Evolutionary conservation across 2,329 filamentous ascomycete genomes (phyloP).

Genomic region (Spiromastix sp.): DNA sequence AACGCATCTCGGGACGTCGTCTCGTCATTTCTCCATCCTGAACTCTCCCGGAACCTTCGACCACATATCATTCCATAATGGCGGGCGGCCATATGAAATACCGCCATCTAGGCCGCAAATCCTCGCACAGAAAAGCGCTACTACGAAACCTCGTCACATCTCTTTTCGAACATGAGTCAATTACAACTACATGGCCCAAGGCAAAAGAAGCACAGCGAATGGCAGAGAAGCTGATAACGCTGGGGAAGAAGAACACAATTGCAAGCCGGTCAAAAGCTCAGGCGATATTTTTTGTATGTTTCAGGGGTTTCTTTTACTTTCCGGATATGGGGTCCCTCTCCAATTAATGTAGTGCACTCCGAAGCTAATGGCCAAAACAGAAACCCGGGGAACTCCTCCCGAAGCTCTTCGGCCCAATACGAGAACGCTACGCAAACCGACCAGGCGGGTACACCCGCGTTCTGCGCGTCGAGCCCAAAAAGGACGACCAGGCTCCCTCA

Average conservation of each 20-base stretch:
- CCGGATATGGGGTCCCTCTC: too few species aligned
- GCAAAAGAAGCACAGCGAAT: constrained; percentile 92
- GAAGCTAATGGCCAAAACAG: too few species aligned
- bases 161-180: constrained; percentile 84
- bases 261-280: constrained; percentile 65
- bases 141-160: constrained; percentile 94
- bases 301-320: neutral
- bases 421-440: constrained; percentile 64
- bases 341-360: too few species aligned
- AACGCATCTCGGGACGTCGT: too few species aligned
- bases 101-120: constrained; percentile 75
- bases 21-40: too few species aligned
- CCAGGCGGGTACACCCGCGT: constrained; percentile 93
- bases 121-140: constrained; percentile 80
- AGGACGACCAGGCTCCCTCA: constrained; percentile 76
- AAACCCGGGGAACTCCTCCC: constrained; percentile 46
- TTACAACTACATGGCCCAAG: constrained; percentile 91
- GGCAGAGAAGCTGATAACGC: constrained; percentile 86
- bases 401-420: constrained; percentile 79
- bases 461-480: constrained; percentile 79
- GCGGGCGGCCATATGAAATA: constrained; percentile 80
- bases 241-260: constrained; percentile 88
- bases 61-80: constrained; percentile 44
- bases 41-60: too few species aligned
- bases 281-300: constrained; percentile 72